Evolutionary conservation across 768 basidiomycete genomes (phyloP), one percentile per base, ranked within the genome.

Genomic region (Lactifluus pinguis): DNA sequence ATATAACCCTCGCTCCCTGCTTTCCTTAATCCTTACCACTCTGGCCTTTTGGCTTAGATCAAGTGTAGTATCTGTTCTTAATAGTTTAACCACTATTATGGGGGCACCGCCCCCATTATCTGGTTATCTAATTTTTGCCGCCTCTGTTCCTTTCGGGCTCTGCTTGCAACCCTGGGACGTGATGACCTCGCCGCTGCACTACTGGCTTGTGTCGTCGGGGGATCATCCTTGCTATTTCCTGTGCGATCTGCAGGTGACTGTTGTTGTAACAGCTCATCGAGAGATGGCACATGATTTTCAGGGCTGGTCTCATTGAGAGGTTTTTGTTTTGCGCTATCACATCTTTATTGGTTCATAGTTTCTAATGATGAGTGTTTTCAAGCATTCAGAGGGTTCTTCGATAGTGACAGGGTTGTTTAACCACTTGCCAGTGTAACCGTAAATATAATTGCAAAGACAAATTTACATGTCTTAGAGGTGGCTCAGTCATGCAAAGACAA

Each of bases 51-150:
- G 87, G 87, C 88, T 89, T 89, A 89, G 87, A 89, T 89, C 87
- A 89, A 89, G 88, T 90, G 88, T 90, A 89, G 88, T 90, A 91
- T 89, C 87, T 91, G 88, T 89, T 89, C 87, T 89, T 87, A 84
- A 84, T 83, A 83, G 82, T 83, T 83, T 83, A 83, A 84, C 69
- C 70, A 71, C 70, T 71, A 71, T 71, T 71, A 71, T 71, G 69
- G 62, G 63, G 69, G 69, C 70, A 71, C 70, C 61, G 70, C 70
- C 69, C 62, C 59, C 68, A 68, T 71, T 68, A 21, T 44, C 69
- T 71, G 69, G 69, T 70, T 70, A 70, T 70, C 69, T 67, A 61
- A 70, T 69, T 70, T 70, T 70, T 70, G 68, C 64, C 65, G 68
- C 69, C 69, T 67, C 66, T 67, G 70, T 62, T 61, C 59, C 34